Evolutionary conservation across 2,329 filamentous ascomycete species (phyloP).

Genomic region (Arthroderma sp.): DNA sequence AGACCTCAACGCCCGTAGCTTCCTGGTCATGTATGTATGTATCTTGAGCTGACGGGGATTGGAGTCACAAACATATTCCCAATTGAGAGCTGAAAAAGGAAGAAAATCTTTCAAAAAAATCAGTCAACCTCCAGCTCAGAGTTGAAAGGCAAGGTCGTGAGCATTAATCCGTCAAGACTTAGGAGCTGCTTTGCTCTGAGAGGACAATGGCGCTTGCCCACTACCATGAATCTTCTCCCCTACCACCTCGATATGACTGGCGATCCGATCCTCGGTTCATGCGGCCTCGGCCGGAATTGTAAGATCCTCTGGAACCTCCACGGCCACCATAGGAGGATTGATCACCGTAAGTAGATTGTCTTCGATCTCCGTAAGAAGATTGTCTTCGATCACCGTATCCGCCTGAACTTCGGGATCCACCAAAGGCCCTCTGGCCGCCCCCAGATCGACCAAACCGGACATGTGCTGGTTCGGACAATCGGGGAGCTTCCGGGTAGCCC

Average conservation of each 20-base stretch:
- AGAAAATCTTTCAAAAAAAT: background rate
- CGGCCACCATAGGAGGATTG: background rate
- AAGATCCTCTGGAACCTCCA: background rate
- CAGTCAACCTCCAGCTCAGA: background rate
- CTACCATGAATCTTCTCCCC: background rate
- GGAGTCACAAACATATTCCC: background rate
- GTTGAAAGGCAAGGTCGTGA: background rate
- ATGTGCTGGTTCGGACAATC: background rate
- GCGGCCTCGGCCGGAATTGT: background rate
- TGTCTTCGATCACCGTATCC: background rate
- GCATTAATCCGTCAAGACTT: background rate
- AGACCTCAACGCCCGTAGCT: background rate
- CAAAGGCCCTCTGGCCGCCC: background rate
- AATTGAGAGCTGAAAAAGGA: background rate
- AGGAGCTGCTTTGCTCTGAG: background rate
- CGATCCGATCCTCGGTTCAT: background rate
- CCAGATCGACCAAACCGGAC: background rate
- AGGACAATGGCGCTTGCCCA: background rate
- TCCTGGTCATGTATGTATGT: background rate
- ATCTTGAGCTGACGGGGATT: background rate
- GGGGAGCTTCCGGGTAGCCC: slow-evolving; percentile 23
- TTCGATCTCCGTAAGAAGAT: background rate
- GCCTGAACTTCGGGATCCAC: background rate
- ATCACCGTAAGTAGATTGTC: background rate
- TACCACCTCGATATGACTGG: background rate